Conservation (phyloP, 2,329 filamentous ascomycete species). For the Tolypocladium paradoxum region DNA sequence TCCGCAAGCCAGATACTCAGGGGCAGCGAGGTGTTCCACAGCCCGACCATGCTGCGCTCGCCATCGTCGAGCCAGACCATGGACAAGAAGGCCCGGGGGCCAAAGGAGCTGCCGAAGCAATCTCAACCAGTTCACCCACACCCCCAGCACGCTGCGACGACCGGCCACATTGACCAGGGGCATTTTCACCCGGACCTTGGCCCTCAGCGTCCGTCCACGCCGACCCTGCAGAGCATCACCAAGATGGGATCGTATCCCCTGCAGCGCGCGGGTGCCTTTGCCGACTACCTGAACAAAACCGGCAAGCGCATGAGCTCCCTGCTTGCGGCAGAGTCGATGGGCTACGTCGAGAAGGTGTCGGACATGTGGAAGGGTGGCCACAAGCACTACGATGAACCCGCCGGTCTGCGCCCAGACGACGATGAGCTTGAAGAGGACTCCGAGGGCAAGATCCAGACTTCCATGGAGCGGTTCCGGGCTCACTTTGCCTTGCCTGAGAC, state of each 20-base stretch:
- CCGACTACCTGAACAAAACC: constrained; percentile 69
- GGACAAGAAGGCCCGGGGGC: constrained; percentile 8
- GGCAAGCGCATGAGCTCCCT: constrained; percentile 74
- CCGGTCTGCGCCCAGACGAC: constrained; percentile 40
- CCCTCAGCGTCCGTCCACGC: constrained; percentile 18
- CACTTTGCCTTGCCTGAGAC: constrained; percentile 82
- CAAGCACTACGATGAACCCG: constrained; percentile 69
- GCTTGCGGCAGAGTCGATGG: constrained; percentile 84
- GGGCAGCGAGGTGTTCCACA: constrained; percentile 79
- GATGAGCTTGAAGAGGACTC: constrained; percentile 44
- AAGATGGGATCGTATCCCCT: constrained; percentile 65
- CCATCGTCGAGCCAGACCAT: constrained; percentile 24
- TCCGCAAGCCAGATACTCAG: constrained; percentile 86
- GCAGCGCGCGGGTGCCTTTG: constrained; percentile 72
- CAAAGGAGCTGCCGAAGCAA: constrained; percentile 3
- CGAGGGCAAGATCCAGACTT: constrained; percentile 53
- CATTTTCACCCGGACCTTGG: constrained; percentile 13
- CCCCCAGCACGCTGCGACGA: constrained; percentile 24
- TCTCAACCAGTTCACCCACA: constrained; percentile 4
- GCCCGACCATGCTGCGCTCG: constrained; percentile 55
- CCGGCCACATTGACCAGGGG: constrained; percentile 23
- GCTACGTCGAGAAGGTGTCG: constrained; percentile 91
- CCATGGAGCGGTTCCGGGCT: constrained; percentile 72
- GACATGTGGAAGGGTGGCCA: constrained; percentile 92
- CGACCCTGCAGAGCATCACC: constrained; percentile 40